phyloP scores from a whole-genome alignment of 495 filamentous ascomycete species.

The Aspergillus nanangensis region DNA sequence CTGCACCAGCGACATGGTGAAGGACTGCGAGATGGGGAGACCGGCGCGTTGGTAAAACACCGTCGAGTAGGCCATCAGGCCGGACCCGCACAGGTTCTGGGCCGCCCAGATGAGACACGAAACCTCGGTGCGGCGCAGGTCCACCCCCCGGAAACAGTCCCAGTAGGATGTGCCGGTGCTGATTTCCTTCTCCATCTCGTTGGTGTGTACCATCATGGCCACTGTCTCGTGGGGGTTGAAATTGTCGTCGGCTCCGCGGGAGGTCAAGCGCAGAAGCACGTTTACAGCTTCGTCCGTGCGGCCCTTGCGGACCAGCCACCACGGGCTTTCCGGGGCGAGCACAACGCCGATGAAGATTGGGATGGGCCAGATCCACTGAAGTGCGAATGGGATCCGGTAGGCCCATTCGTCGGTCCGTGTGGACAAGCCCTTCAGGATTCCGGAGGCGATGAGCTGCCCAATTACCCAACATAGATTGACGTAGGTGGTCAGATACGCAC shows the following conservation, averaged over 20 bases:
- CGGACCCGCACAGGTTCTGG: conserved; percentile 63
- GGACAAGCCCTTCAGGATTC: conserved; percentile 55
- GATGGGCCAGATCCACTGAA: conserved; percentile 72
- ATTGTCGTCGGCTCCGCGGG: conserved; percentile 35
- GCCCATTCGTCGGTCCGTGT: conserved; percentile 47
- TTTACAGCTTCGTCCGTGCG: conserved; percentile 54
- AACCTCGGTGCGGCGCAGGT: conserved; percentile 65
- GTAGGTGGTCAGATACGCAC: conserved; percentile 65
- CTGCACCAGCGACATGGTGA: conserved; percentile 58
- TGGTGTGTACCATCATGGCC: conserved; percentile 69
- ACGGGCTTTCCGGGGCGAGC: conserved; percentile 65
- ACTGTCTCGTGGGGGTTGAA: conserved; percentile 62
- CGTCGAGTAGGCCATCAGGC: conserved; percentile 64
- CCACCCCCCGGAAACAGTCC: conserved; percentile 65
- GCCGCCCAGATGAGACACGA: conserved; percentile 64
- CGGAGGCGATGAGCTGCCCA: conserved; percentile 61
- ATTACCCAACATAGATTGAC: conserved; percentile 71
- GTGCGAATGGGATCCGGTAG: conserved; percentile 55
- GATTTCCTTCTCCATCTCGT: conserved; percentile 54
- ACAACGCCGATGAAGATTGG: conserved; percentile 58
- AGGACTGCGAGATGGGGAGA: conserved; percentile 48
- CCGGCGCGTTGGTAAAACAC: conserved; percentile 67
- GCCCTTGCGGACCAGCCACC: conserved; percentile 69
- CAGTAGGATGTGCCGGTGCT: conserved; percentile 54
- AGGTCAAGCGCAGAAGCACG: conserved; percentile 55